Evolutionary conservation across 768 basidiomycete genomes (phyloP).

Genomic region (Boletus rubroflammeus): DNA sequence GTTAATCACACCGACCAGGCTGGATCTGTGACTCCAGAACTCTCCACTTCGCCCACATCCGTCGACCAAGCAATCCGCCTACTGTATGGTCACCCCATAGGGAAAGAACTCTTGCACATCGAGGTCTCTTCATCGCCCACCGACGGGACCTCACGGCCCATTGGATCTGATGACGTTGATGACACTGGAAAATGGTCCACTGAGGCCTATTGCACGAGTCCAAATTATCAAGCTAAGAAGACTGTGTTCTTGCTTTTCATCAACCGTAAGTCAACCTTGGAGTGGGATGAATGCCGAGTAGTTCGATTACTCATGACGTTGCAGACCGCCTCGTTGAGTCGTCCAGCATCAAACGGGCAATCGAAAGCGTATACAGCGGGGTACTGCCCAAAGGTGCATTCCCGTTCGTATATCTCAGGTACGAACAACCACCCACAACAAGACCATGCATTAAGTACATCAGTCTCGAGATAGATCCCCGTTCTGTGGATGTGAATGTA

Average conservation of each 20-base stretch:
- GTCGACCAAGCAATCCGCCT: slow-evolving; percentile 68
- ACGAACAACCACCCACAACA: slow-evolving; percentile 4
- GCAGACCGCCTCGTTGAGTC: slow-evolving; percentile 93
- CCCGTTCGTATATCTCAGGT: slow-evolving; percentile 96
- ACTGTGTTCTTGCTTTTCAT: slow-evolving; percentile 87
- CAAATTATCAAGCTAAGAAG: slow-evolving; percentile 88
- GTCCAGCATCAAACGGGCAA: slow-evolving; percentile 74
- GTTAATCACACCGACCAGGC: slow-evolving; percentile 42
- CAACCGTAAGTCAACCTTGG: slow-evolving; percentile 61
- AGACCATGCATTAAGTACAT: neutral
- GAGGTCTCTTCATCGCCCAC: slow-evolving; percentile 34
- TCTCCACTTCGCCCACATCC: slow-evolving; percentile 74
- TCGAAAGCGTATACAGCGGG: slow-evolving; percentile 81
- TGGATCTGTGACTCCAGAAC: slow-evolving; percentile 69
- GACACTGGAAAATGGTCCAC: slow-evolving; percentile 61
- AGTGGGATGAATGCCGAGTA: neutral
- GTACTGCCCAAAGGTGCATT: slow-evolving; percentile 85
- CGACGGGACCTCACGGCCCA: slow-evolving; percentile 19
- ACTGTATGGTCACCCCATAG: slow-evolving; percentile 77
- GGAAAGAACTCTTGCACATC: slow-evolving; percentile 64
- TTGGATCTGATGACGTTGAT: slow-evolving; percentile 22
- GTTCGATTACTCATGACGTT: neutral
- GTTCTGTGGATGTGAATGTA: slow-evolving; percentile 93
- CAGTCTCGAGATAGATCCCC: slow-evolving; percentile 81
- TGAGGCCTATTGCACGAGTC: slow-evolving; percentile 75